Percentiles rank a stretch among this genome's conserved stretches.
Evolutionary conservation across 2,329 filamentous ascomycete species (phyloP).

Genomic region (Neonectria sp.): DNA sequence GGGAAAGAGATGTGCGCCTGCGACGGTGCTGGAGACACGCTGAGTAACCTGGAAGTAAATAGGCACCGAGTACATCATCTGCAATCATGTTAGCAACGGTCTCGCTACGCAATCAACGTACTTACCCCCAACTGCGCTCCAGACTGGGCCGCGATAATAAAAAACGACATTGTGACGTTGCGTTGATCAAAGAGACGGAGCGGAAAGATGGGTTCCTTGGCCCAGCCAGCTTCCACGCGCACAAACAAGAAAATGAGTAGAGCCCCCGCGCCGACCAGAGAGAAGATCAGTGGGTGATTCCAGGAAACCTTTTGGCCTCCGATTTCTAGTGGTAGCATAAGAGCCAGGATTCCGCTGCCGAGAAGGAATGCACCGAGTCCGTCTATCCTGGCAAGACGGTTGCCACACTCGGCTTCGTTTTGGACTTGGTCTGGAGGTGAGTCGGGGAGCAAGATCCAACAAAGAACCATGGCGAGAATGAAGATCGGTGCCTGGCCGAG

Average conservation of each 20-base stretch:
- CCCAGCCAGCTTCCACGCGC: constrained; percentile 60
- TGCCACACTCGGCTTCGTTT: constrained; percentile 19
- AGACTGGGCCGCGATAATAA: constrained; percentile 70
- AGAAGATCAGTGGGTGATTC: constrained; percentile 60
- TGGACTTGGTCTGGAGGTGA: constrained; percentile 27
- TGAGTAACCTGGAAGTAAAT: constrained; percentile 79
- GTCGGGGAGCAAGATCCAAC: constrained; percentile 64
- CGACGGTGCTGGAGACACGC: constrained; percentile 69
- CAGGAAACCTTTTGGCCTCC: constrained; percentile 68
- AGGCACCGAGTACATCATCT: constrained; percentile 74
- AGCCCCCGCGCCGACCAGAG: constrained; percentile 55
- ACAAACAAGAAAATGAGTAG: constrained; percentile 60
- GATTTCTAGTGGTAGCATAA: constrained; percentile 67
- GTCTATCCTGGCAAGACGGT: constrained; percentile 60
- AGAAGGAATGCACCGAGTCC: constrained; percentile 68
- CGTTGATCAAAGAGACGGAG: constrained; percentile 66
- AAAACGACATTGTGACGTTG: constrained; percentile 68
- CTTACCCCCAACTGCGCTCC: constrained; percentile 58
- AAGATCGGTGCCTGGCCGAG: constrained; percentile 72
- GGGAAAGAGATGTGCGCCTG: constrained; percentile 75
- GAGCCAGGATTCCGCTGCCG: constrained; percentile 67
- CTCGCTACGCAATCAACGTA: not conserved
- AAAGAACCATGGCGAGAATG: constrained; percentile 64
- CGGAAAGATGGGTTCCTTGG: constrained; percentile 72
- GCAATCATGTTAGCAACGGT: not conserved